phyloP scores from a whole-genome alignment of 345 rosid species.

The Cardamine occulta region DNA sequence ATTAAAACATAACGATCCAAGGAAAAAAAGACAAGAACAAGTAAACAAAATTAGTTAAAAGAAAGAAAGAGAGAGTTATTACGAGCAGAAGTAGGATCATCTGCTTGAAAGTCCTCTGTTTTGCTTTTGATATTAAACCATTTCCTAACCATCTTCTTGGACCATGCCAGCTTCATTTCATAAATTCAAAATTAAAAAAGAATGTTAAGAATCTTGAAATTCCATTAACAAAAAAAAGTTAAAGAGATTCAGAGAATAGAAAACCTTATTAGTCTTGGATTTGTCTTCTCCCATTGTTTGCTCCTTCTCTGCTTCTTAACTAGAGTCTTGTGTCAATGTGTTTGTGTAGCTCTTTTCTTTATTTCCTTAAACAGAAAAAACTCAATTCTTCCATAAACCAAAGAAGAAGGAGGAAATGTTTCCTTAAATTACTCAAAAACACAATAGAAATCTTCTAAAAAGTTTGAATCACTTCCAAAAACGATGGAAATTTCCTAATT shows the following conservation, averaged over 20 bases:
- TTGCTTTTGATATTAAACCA: conserved; percentile 92
- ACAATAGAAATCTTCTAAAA: conserved; percentile 1
- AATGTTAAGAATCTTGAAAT: conserved; percentile 22
- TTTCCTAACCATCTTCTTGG: conserved; percentile 93
- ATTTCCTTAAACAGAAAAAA: conserved; percentile 35
- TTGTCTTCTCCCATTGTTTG: conserved; percentile 82
- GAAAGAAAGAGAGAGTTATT: background rate
- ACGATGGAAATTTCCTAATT: conserved; percentile 9
- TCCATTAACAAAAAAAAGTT: background rate
- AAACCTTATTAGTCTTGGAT: conserved; percentile 88
- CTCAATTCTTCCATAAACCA: conserved; percentile 27
- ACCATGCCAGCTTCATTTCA: conserved; percentile 85
- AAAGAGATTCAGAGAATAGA: conserved; percentile 4
- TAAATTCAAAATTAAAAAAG: conserved; percentile 3
- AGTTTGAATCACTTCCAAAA: conserved; percentile 8
- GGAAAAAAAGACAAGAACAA: conserved; percentile 40
- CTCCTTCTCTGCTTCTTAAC: conserved; percentile 36
- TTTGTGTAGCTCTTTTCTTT: conserved; percentile 38
- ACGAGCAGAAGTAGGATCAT: conserved; percentile 61
- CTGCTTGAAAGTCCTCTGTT: conserved; percentile 90
- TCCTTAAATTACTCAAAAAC: conserved; percentile 10
- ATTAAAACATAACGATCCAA: background rate
- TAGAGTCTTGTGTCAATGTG: conserved; percentile 27
- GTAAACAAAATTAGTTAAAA: conserved; percentile 19
- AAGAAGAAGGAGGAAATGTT: conserved; percentile 15